Conservation (phyloP, 2,329 filamentous ascomycete species). For the Penicillium verrucosum region DNA sequence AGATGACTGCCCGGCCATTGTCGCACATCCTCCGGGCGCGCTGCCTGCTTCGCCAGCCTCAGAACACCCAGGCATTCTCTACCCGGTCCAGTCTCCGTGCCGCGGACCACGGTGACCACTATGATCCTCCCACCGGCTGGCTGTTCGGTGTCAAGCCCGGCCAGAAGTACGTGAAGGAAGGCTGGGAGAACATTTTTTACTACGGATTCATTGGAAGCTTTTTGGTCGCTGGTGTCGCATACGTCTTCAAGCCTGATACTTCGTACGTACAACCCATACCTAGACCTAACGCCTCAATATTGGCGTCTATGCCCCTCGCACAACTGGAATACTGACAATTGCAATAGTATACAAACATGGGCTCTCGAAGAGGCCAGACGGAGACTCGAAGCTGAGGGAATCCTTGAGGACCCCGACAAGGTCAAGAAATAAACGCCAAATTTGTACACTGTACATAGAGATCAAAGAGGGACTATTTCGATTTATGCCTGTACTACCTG, state of each 20-base stretch:
- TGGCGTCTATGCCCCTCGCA: neutral
- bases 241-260: conserved; percentile 97
- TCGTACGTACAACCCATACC: conserved; percentile 65
- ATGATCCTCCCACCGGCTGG: conserved; percentile 87
- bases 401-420: conserved; percentile 72
- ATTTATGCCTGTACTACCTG: conserved; percentile 31
- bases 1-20: conserved; percentile 40
- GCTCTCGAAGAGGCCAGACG: conserved; percentile 93
- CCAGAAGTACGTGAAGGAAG: conserved; percentile 93
- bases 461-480: conserved; percentile 31
- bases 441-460: conserved; percentile 44
- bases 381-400: conserved; percentile 92
- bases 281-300: neutral
- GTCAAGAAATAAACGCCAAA: conserved; percentile 48
- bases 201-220: conserved; percentile 81
- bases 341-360: conserved; percentile 92
- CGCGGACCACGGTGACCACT: conserved; percentile 68
- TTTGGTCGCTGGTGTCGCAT: conserved; percentile 69
- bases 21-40: conserved; percentile 41
- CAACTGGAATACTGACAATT: conserved; percentile 19
- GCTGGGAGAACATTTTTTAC: conserved; percentile 86
- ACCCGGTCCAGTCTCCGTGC: conserved; percentile 40
- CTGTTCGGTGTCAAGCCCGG: conserved; percentile 91
- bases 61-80: conserved; percentile 40
- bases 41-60: conserved; percentile 36